phyloP scores from a whole-genome alignment of 768 basidiomycete genomes.

The Boletus edulis region DNA sequence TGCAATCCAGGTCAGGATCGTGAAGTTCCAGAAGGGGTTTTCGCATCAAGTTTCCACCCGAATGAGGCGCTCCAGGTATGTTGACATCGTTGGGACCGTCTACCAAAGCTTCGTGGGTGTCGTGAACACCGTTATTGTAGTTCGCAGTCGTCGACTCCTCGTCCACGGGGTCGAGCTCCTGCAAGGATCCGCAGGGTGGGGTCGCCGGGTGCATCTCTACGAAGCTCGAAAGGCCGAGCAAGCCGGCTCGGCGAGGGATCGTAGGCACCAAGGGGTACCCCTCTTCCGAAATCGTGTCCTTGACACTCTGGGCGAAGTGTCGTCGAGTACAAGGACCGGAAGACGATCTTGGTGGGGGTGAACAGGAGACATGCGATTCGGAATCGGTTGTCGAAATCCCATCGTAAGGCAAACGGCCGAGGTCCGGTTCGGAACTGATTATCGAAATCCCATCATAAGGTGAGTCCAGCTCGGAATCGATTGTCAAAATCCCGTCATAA shows the following conservation, averaged over 20 bases:
- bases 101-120: not conserved
- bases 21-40: constrained; percentile 13
- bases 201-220: not conserved
- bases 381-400: not conserved
- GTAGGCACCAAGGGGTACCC: not conserved
- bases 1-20: constrained; percentile 8
- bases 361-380: not conserved
- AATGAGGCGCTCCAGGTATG: not conserved
- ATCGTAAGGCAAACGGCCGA: not conserved
- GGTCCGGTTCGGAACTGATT: not conserved
- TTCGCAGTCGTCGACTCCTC: not conserved
- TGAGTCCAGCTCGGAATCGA: not conserved
- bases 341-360: not conserved
- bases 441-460: not conserved
- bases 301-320: not conserved
- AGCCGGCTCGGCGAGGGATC: not conserved
- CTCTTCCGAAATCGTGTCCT: not conserved
- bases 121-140: not conserved
- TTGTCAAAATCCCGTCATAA: not conserved
- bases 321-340: not conserved
- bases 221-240: not conserved
- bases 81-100: not conserved
- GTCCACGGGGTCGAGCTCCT: not conserved
- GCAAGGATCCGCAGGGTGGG: not conserved
- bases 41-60: constrained; percentile 9